phyloP scores from a whole-genome alignment of 2,329 filamentous ascomycete genomes.

The Myriangium duriaei region DNA sequence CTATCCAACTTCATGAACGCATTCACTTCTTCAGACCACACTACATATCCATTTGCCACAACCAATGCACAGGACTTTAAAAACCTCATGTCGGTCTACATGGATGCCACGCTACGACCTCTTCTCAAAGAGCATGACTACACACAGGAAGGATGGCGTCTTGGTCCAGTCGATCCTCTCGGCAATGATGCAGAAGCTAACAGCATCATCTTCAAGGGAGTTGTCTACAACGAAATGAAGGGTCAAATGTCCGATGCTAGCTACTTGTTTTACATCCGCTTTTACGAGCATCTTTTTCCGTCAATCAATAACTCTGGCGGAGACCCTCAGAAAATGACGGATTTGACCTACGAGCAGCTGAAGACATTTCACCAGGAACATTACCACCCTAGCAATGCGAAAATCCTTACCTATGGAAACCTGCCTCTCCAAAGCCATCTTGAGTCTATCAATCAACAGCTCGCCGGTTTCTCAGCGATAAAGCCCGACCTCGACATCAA shows the following conservation, averaged over 20 bases:
- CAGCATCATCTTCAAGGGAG: conserved; percentile 84
- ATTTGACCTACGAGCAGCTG: conserved; percentile 82
- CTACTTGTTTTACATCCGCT: conserved; percentile 90
- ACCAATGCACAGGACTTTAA: conserved; percentile 92
- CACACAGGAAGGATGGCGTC: conserved; percentile 89
- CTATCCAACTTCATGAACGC: conserved; percentile 99
- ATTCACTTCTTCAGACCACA: conserved; percentile 91
- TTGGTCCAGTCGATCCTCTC: conserved; percentile 78
- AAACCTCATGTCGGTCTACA: conserved; percentile 91
- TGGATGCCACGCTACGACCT: conserved; percentile 86
- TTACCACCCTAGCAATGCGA: conserved; percentile 96
- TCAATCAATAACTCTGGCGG: conserved; percentile 93
- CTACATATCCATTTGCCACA: conserved; percentile 94
- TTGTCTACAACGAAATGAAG: conserved; percentile 99
- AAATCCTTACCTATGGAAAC: conserved; percentile 89
- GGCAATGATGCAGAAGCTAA: conserved; percentile 37
- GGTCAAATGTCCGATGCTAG: conserved; percentile 96
- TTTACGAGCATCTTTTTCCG: conserved; percentile 88
- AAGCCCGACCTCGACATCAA: conserved; percentile 61
- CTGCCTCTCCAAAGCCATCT: conserved; percentile 77
- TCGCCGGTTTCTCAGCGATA: conserved; percentile 62
- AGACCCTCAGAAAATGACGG: conserved; percentile 90
- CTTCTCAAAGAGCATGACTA: conserved; percentile 86
- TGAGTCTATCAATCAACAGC: conserved; percentile 60
- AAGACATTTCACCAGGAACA: conserved; percentile 80